Evolutionary conservation across 1,139 yeast genomes (phyloP), one percentile per base, ranked within the genome.

Genomic region (Suhomyces terraborum): DNA sequence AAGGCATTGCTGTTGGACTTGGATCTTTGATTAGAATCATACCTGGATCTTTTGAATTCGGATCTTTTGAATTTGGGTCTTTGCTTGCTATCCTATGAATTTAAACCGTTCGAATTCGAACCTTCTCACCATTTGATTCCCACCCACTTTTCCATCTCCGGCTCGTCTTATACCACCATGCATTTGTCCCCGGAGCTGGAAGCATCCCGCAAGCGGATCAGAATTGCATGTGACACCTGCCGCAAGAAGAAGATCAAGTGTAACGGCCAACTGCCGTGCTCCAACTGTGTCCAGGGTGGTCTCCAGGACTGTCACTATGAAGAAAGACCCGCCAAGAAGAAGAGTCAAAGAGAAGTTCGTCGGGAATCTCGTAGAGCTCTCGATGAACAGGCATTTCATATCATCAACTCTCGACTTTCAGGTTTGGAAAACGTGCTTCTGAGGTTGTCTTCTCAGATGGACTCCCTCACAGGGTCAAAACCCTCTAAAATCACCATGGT

Each of bases 301-400:
- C 58, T 55, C 16, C 24, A 52, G 1, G 41, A 49, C 4, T 68
- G 74, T 47, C 55, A 53, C 31, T 68, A 66, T 40, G 58, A 56
- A 17, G 66, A 64, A 33, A 51, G 61, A 24, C 56, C 56, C 2
- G 43, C 48, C 28, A 57, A 54, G 40, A 52, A 47, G 17, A 55
- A 50, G 38, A 20, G 28, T 19, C 25, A 35, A 12, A 12, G 10
- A n/a, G 27, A 22, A 12, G 13, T 26, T 28, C 30, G 25, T 27
- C 42, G 19, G 32, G 21, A 18, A 25, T 13, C 31, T 20, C 32
- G 35, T 9, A 14, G 31, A 9, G 35, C 27, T 9, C 16, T 26
- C 20, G 14, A 14, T 6, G 36, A 34, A 8, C 23, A 30, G 31
- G 44, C 53, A 8, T 42, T 62, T 26, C 49, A 53, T 12, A 18